Percentiles rank a stretch among this genome's conserved stretches.
These are phyloP conservation scores for Pilobolus umbonatus DNA, from an alignment of 192 early-diverging fungal species.

Conservation along the genomic window DNA sequence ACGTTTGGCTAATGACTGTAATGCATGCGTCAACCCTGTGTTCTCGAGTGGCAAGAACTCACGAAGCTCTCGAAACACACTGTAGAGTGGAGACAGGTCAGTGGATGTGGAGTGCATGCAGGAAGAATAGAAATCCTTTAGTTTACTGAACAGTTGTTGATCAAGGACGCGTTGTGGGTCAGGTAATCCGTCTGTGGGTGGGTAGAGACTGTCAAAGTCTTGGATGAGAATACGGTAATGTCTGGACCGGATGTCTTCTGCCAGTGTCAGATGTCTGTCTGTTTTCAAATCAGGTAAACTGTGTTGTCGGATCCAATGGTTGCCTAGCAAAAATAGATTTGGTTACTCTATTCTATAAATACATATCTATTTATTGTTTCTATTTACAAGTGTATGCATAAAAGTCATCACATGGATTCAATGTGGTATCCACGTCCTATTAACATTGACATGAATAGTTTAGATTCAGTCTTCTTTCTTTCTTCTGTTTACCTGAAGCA, in stretches of 20 bases:
- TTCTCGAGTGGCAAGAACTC: constrained; percentile 19
- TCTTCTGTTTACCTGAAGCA: constrained; percentile 34
- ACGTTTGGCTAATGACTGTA: not conserved
- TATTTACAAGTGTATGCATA: constrained; percentile 54
- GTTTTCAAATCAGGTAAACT: constrained; percentile 61
- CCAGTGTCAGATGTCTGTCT: not conserved
- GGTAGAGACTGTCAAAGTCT: not conserved
- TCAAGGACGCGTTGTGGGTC: constrained; percentile 38
- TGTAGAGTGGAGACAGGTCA: constrained; percentile 35
- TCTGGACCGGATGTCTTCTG: not conserved
- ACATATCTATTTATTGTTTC: not conserved
- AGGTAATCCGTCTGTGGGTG: not conserved
- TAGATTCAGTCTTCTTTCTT: not conserved
- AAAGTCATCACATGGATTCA: constrained; percentile 64
- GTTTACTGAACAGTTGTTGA: constrained; percentile 50
- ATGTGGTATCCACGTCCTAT: constrained; percentile 43
- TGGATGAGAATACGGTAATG: constrained; percentile 9
- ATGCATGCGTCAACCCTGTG: not conserved
- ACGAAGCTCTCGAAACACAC: constrained; percentile 36
- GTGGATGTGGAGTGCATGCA: constrained; percentile 50
- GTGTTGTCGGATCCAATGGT: constrained; percentile 48
- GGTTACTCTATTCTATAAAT: too few species aligned
- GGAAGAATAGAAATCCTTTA: constrained; percentile 48
- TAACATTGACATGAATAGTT: not conserved
- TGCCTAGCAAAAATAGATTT: constrained; percentile 29